Percentiles rank a stretch among this genome's conserved stretches.
phyloP scores from a whole-genome alignment of 805 yeast genomes.

The Metschnikowia kunwiensis region DNA sequence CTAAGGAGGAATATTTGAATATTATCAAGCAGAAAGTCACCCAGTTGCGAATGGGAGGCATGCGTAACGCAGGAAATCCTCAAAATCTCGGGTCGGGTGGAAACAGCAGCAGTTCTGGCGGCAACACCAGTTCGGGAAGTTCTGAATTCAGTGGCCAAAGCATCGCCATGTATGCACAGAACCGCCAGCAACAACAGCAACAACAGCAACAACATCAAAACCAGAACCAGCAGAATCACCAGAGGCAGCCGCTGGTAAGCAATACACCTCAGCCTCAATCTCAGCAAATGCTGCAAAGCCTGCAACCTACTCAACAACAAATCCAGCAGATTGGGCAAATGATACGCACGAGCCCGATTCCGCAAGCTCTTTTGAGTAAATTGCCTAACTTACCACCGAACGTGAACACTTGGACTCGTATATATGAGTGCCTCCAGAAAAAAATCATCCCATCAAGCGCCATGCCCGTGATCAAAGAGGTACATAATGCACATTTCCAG shows the following conservation, averaged over 20 bases:
- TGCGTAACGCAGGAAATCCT: constrained; percentile 12
- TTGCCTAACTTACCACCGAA: constrained; percentile 78
- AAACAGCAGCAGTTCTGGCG: constrained; percentile 1
- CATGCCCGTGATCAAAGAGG: constrained; percentile 58
- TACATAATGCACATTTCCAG: constrained; percentile 66
- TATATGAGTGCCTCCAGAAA: constrained; percentile 59
- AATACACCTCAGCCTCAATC: constrained; percentile 7
- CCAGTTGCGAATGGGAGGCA: constrained; percentile 26
- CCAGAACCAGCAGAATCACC: constrained; percentile 5
- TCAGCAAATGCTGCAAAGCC: constrained; percentile 10
- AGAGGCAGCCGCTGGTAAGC: constrained; percentile 3
- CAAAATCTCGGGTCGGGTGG: background rate
- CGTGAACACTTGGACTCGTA: constrained; percentile 77
- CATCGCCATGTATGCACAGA: constrained; percentile 10
- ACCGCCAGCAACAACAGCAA: constrained; percentile 4
- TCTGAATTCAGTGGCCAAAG: constrained; percentile 6
- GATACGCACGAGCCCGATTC: constrained; percentile 68
- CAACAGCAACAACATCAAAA: constrained; percentile 15
- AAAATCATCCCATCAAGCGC: constrained; percentile 57
- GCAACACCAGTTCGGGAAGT: constrained; percentile 1
- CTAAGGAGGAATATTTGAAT: constrained; percentile 54
- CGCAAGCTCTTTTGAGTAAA: constrained; percentile 58
- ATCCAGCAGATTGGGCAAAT: constrained; percentile 39
- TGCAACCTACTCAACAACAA: constrained; percentile 27
- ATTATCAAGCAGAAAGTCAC: constrained; percentile 39